Percentiles rank a stretch among this genome's conserved stretches.
phyloP scores from a whole-genome alignment of 1,284 basidiomycete species.

The Anthracocystis setariae region DNA sequence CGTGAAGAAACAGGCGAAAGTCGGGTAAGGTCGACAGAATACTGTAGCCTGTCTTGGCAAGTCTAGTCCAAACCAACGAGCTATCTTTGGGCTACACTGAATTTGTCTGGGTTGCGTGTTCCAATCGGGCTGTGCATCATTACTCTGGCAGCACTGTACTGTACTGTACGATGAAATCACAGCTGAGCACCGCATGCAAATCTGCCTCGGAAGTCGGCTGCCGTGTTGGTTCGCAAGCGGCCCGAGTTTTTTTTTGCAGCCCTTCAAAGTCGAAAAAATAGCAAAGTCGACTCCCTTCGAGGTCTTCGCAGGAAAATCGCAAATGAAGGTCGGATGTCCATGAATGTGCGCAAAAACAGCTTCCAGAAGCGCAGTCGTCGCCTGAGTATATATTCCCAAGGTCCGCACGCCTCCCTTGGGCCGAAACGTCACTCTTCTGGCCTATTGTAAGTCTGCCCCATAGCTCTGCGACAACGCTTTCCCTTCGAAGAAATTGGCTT shows the following conservation, averaged over 20 bases:
- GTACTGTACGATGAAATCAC: conserved; percentile 38
- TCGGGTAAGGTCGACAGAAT: not conserved
- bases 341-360: conserved; percentile 1
- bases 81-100: not conserved
- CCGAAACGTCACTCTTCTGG: conserved; percentile 45
- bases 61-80: not conserved
- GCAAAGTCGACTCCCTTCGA: too few relatives aligned
- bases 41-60: conserved; percentile 17
- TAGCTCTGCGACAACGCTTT: not conserved
- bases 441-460: conserved; percentile 48
- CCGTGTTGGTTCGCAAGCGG: too few relatives aligned
- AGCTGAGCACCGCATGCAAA: conserved; percentile 1
- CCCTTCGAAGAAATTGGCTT: not conserved
- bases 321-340: too few relatives aligned
- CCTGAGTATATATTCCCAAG: conserved; percentile 35
- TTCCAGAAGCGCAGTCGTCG: conserved; percentile 8
- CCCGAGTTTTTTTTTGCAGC: conserved; percentile 6
- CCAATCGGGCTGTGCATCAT: conserved; percentile 1
- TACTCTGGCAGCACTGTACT: not conserved
- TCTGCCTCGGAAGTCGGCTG: conserved; percentile 17
- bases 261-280: conserved; percentile 36
- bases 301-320: too few relatives aligned
- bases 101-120: not conserved
- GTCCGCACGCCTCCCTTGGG: conserved; percentile 17
- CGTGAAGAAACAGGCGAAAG: not conserved